Conservation (phyloP, 2,329 filamentous ascomycete genomes). For the Aureobasidium sp. region DNA sequence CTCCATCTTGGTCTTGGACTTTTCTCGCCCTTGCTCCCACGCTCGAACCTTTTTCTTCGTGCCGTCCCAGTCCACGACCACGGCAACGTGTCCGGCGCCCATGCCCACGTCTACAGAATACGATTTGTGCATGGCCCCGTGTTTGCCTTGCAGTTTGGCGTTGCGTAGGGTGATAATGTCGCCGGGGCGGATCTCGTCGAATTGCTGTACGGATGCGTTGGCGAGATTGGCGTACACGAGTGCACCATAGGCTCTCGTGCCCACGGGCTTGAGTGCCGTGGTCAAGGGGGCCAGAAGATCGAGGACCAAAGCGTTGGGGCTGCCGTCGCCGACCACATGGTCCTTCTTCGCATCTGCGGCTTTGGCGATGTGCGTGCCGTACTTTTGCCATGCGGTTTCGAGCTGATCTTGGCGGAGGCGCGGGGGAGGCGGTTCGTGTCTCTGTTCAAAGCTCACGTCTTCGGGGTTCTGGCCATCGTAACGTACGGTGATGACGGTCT, state of each 20-base stretch:
- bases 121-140: conserved; percentile 90
- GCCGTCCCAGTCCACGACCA: conserved; percentile 95
- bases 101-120: conserved; percentile 84
- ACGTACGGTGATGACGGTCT: conserved; percentile 74
- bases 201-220: conserved; percentile 82
- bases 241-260: conserved; percentile 83
- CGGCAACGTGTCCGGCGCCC: conserved; percentile 63
- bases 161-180: conserved; percentile 92
- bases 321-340: conserved; percentile 74
- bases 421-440: conserved; percentile 75
- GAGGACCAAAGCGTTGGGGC: conserved; percentile 65
- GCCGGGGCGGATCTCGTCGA: conserved; percentile 86
- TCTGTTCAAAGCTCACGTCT: conserved; percentile 71
- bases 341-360: conserved; percentile 66
- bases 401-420: conserved; percentile 85
- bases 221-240: conserved; percentile 91
- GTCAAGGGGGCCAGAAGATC: conserved; percentile 65
- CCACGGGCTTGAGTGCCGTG: conserved; percentile 71
- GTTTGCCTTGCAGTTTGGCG: conserved; percentile 88
- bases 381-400: conserved; percentile 73
- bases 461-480: conserved; percentile 68
- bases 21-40: conserved; percentile 92
- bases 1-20: conserved; percentile 86
- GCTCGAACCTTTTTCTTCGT: conserved; percentile 95
- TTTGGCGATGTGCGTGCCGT: conserved; percentile 69